phyloP scores from a whole-genome alignment of 176 grass and related monocot genomes.

The barley (Hordeum vulgare) region DNA sequence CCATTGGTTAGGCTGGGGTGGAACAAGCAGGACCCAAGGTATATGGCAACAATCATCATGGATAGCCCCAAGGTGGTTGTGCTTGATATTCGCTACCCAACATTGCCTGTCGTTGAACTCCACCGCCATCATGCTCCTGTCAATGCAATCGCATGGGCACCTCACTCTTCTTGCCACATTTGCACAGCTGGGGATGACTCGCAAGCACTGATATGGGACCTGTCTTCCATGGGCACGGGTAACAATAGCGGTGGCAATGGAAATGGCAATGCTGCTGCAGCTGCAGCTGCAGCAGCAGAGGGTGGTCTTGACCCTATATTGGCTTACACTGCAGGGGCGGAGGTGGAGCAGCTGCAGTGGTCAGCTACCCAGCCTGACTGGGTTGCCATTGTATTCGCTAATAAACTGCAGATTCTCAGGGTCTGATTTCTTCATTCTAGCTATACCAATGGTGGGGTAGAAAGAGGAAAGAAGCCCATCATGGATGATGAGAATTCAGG shows the following conservation, averaged over 20 bases:
- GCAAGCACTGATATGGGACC: constrained; percentile 93
- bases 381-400: constrained; percentile 88
- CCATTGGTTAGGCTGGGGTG: constrained; percentile 84
- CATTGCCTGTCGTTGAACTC: constrained; percentile 87
- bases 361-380: constrained; percentile 93
- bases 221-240: constrained; percentile 79
- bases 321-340: constrained; percentile 86
- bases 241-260: constrained; percentile 36
- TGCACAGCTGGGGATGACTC: constrained; percentile 89
- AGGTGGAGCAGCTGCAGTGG: constrained; percentile 99
- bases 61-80: constrained; percentile 96
- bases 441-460: neutral
- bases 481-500: constrained; percentile 22
- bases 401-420: constrained; percentile 87
- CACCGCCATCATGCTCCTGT: constrained; percentile 89
- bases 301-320: constrained; percentile 88
- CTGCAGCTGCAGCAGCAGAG: constrained; percentile 43
- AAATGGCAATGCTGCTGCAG: constrained; percentile 28
- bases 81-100: constrained; percentile 93
- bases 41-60: constrained; percentile 99
- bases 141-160: constrained; percentile 92
- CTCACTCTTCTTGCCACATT: constrained; percentile 93
- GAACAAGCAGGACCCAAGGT: constrained; percentile 99
- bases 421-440: constrained; percentile 46
- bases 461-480: neutral